These are phyloP conservation scores for Cyclotella baltica DNA, from an alignment of 108 stramenopile genomes.

Conservation along the genomic window DNA sequence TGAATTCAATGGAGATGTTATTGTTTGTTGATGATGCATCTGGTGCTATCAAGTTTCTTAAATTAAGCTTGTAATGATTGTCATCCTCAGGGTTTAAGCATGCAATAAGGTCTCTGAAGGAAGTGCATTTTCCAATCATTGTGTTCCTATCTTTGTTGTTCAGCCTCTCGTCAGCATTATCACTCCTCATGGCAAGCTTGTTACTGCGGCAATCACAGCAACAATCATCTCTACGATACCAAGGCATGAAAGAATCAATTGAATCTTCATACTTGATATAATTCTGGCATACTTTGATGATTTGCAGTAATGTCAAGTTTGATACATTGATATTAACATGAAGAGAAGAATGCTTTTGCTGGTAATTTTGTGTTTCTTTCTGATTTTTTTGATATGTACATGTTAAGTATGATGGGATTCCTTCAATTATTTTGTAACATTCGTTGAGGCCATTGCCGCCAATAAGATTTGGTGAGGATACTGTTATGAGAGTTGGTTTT, in stretches of 20 bases:
- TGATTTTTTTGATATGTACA: slow-evolving; percentile 8
- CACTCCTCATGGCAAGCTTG: slow-evolving; percentile 28
- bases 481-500: slow-evolving; percentile 25
- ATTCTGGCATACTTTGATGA: slow-evolving; percentile 71
- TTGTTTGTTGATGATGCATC: neutral
- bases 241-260: slow-evolving; percentile 68
- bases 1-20: slow-evolving; percentile 65
- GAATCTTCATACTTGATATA: slow-evolving; percentile 74
- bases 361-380: neutral
- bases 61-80: slow-evolving; percentile 68
- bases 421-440: slow-evolving; percentile 52
- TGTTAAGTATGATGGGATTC: slow-evolving; percentile 18
- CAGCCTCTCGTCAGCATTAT: slow-evolving; percentile 8
- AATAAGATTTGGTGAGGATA: slow-evolving; percentile 53
- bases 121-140: slow-evolving; percentile 42
- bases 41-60: slow-evolving; percentile 43
- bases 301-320: slow-evolving; percentile 31
- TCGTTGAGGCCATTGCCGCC: slow-evolving; percentile 66
- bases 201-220: slow-evolving; percentile 58
- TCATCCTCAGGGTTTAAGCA: slow-evolving; percentile 52
- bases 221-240: slow-evolving; percentile 31
- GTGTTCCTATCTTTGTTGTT: slow-evolving; percentile 48
- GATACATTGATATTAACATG: slow-evolving; percentile 69
- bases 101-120: slow-evolving; percentile 28
- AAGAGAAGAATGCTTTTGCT: slow-evolving; percentile 47